phyloP scores from a whole-genome alignment of 2,329 filamentous ascomycete genomes.

The Neofusicoccum sp. region DNA sequence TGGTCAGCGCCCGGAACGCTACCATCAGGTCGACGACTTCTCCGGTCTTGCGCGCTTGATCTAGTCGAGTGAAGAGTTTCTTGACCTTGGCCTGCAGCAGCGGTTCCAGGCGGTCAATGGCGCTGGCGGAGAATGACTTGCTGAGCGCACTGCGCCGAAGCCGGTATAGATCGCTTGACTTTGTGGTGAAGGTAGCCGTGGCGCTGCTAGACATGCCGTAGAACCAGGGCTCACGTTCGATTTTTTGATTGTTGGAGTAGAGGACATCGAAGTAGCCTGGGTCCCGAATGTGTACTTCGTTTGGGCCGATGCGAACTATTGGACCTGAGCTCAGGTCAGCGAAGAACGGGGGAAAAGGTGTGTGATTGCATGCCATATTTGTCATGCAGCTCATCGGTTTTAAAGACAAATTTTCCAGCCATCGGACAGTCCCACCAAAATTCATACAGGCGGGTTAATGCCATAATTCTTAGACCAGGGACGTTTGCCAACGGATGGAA shows the following conservation, averaged over 20 bases:
- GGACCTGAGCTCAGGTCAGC: slow-evolving; percentile 23
- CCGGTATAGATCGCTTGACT: slow-evolving; percentile 23
- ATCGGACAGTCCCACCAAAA: slow-evolving; percentile 16
- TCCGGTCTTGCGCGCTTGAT: neutral
- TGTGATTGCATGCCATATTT: neutral
- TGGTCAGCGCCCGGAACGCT: neutral
- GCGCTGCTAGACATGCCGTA: neutral
- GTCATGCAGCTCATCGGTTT: neutral
- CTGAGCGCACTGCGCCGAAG: slow-evolving; percentile 18
- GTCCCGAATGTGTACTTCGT: slow-evolving; percentile 31
- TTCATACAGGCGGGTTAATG: slow-evolving; percentile 16
- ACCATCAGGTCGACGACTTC: neutral
- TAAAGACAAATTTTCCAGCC: neutral
- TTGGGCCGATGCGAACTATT: slow-evolving; percentile 33
- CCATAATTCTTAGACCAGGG: slow-evolving; percentile 18
- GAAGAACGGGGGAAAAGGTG: too few relatives aligned
- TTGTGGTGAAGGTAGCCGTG: slow-evolving; percentile 3
- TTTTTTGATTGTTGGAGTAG: neutral
- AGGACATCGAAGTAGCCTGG: slow-evolving; percentile 25
- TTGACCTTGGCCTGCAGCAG: slow-evolving; percentile 17
- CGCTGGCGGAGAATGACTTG: slow-evolving; percentile 20
- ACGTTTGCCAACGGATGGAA: slow-evolving; percentile 16
- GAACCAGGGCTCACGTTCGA: slow-evolving; percentile 20
- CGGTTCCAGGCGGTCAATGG: slow-evolving; percentile 15
- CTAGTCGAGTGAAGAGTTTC: slow-evolving; percentile 18